A percentile compares a stretch with the other conserved stretches of the same genome.
phyloP scores from a whole-genome alignment of 140 eudicot species.

The Bidens hawaiensis region DNA sequence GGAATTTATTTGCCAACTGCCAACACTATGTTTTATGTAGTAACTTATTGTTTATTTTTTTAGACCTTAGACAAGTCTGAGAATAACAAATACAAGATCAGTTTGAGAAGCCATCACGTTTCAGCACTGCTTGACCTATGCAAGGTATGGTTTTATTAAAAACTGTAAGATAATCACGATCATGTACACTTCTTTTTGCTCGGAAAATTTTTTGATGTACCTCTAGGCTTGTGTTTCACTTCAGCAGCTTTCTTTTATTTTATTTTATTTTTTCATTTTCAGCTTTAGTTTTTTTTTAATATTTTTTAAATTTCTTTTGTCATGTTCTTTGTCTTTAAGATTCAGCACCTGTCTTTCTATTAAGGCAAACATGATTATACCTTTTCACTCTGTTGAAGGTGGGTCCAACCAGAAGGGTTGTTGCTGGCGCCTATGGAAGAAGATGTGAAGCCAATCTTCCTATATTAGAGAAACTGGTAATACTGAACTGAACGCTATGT shows the following conservation, averaged over 20 bases:
- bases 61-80: constrained; percentile 71
- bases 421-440: constrained; percentile 80
- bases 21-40: constrained; percentile 1
- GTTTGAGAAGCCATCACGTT: constrained; percentile 72
- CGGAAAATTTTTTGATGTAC: not conserved
- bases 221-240: constrained; percentile 4
- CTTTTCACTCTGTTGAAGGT: constrained; percentile 44
- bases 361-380: constrained; percentile 6
- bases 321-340: constrained; percentile 12
- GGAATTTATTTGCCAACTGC: not conserved
- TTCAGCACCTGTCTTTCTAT: constrained; percentile 11
- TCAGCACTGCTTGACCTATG: constrained; percentile 79
- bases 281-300: not conserved
- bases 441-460: constrained; percentile 84
- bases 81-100: constrained; percentile 57
- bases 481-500: constrained; percentile 5
- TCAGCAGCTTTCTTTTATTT: not conserved
- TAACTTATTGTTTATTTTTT: constrained; percentile 15
- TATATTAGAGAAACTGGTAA: constrained; percentile 72
- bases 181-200: not conserved
- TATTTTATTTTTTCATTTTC: not conserved
- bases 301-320: not conserved
- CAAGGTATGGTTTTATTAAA: constrained; percentile 42
- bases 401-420: constrained; percentile 70
- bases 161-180: constrained; percentile 1